Evolutionary conservation across 2,329 filamentous ascomycete genomes (phyloP).

Genomic region (Exophiala aquamarina): DNA sequence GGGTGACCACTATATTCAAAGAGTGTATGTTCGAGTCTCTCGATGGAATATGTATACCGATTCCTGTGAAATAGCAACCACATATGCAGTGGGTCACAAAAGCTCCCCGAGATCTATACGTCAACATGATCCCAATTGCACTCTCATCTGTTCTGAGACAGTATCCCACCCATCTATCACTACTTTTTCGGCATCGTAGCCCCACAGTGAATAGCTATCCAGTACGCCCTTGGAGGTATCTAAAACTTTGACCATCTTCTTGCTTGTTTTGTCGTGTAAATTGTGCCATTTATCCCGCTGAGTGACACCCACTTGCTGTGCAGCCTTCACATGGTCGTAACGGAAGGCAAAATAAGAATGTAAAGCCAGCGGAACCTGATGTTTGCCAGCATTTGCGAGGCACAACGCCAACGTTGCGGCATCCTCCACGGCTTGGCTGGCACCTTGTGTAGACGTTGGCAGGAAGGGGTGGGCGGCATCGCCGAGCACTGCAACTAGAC

Average conservation of each 20-base stretch:
- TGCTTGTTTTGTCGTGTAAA: conserved; percentile 10
- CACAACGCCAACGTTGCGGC: conserved; percentile 35
- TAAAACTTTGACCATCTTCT: conserved; percentile 6
- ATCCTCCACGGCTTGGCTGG: conserved; percentile 43
- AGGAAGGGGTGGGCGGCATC: conserved; percentile 41
- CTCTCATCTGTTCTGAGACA: conserved; percentile 1
- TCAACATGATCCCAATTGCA: not conserved
- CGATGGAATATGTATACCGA: no score
- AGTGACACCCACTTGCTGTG: conserved; percentile 20
- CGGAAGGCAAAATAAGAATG: conserved; percentile 11
- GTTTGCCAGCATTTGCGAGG: conserved; percentile 13
- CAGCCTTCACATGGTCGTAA: conserved; percentile 11
- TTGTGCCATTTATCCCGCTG: conserved; percentile 27
- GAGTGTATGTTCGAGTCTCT: no score
- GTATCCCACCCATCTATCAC: conserved; percentile 11
- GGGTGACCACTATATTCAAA: no score
- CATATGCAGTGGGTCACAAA: no score
- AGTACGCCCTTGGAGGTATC: conserved; percentile 9
- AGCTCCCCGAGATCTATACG: no score
- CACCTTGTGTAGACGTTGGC: conserved; percentile 45
- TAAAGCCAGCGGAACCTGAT: conserved; percentile 10
- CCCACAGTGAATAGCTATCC: conserved; percentile 12
- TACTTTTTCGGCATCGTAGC: conserved; percentile 9
- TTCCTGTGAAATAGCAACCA: no score
- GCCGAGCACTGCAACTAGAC: conserved; percentile 33